phyloP scores from a whole-genome alignment of 2,329 filamentous ascomycete species.

The Aspergillus sp. region DNA sequence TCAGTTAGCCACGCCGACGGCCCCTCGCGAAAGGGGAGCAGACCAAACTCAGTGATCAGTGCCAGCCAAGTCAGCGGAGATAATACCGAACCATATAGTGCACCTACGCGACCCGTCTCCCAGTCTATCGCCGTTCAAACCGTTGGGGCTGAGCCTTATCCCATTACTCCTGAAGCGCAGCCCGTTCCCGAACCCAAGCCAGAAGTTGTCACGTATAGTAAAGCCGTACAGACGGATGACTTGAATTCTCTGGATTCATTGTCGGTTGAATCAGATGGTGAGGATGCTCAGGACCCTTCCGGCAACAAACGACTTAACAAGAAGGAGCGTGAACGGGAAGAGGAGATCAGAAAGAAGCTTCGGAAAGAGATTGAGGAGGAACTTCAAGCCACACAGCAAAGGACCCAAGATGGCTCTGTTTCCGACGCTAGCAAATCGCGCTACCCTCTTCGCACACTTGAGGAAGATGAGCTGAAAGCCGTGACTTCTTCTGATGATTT shows the following conservation, averaged over 20 bases:
- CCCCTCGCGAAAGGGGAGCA: slow-evolving; percentile 57
- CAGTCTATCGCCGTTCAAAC: slow-evolving; percentile 60
- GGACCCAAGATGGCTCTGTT: slow-evolving; percentile 32
- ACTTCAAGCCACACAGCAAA: slow-evolving; percentile 65
- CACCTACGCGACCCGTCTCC: slow-evolving; percentile 40
- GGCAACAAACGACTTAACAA: slow-evolving; percentile 71
- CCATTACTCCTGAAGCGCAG: slow-evolving; percentile 76
- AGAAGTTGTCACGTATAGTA: slow-evolving; percentile 94
- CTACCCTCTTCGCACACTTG: slow-evolving; percentile 77
- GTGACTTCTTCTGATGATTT: slow-evolving; percentile 93
- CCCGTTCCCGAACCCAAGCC: slow-evolving; percentile 48
- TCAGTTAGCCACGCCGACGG: slow-evolving; percentile 53
- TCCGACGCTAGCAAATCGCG: slow-evolving; percentile 47
- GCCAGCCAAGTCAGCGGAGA: slow-evolving; percentile 76
- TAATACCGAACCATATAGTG: slow-evolving; percentile 42
- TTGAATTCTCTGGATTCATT: slow-evolving; percentile 59
- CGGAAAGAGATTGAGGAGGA: slow-evolving; percentile 92
- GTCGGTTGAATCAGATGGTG: slow-evolving; percentile 61
- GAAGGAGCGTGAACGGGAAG: slow-evolving; percentile 77
- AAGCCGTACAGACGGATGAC: slow-evolving; percentile 85
- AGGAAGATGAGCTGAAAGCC: slow-evolving; percentile 79
- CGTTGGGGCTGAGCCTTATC: slow-evolving; percentile 69
- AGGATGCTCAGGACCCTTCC: slow-evolving; percentile 53
- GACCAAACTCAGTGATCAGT: slow-evolving; percentile 83
- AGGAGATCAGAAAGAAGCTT: slow-evolving; percentile 81